Evolutionary conservation across 2,329 filamentous ascomycete genomes (phyloP).

Genomic region (Stemphylium lycopersici): DNA sequence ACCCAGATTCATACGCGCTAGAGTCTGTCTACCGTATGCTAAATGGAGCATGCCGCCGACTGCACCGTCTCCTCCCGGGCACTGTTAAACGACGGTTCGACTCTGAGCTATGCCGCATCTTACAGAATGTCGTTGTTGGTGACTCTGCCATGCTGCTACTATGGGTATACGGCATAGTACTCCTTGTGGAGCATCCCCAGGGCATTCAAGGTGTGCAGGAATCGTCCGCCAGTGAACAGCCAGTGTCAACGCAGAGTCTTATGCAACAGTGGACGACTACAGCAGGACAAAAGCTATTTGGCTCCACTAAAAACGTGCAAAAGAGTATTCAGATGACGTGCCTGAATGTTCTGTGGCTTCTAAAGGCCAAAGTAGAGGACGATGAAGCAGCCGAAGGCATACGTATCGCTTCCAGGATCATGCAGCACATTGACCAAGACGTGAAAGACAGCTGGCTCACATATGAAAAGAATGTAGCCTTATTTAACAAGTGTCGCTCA

Average conservation of each 20-base stretch:
- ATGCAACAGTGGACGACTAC: constrained; percentile 37
- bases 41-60: constrained; percentile 44
- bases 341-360: constrained; percentile 40
- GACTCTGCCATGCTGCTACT: constrained; percentile 38
- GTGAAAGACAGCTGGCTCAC: constrained; percentile 31
- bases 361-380: constrained; percentile 34
- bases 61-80: constrained; percentile 33
- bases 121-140: constrained; percentile 29
- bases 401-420: constrained; percentile 38
- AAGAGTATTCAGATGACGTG: constrained; percentile 42
- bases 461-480: constrained; percentile 22
- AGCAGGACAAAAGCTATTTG: constrained; percentile 42
- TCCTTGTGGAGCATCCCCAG: constrained; percentile 34
- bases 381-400: constrained; percentile 39
- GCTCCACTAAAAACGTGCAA: constrained; percentile 25
- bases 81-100: constrained; percentile 34
- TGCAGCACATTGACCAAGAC: constrained; percentile 31
- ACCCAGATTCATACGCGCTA: constrained; percentile 32
- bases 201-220: constrained; percentile 2
- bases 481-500: constrained; percentile 34
- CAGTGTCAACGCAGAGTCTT: constrained; percentile 1
- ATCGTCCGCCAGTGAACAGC: constrained; percentile 5
- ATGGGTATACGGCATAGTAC: constrained; percentile 43
- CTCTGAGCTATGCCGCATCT: constrained; percentile 33
- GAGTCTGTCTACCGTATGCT: constrained; percentile 41